Percentiles rank a stretch among this genome's conserved stretches.
These are phyloP conservation scores for Neofusicoccum sp. DNA, from an alignment of 2,329 filamentous ascomycete genomes.

Conservation along the genomic window DNA sequence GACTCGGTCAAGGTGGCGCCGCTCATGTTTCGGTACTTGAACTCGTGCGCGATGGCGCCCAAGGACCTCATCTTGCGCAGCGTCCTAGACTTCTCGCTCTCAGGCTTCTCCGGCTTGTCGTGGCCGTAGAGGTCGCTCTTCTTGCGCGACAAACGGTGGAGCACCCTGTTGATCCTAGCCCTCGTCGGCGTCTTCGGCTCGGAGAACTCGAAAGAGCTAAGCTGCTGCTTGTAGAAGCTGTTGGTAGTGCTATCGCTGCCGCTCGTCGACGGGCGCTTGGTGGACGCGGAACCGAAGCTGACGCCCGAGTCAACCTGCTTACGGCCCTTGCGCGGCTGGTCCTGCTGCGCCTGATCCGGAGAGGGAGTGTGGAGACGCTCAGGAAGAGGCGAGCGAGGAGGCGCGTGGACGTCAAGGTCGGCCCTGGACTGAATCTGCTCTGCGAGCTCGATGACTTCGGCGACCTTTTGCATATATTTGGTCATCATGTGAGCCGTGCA, in stretches of 20 bases:
- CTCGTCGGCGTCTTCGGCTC: conserved; percentile 48
- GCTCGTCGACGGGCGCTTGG: conserved; percentile 30
- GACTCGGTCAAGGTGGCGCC: conserved; percentile 10
- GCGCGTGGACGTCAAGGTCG: conserved; percentile 10
- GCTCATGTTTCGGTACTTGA: conserved; percentile 18
- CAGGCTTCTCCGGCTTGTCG: conserved; percentile 14
- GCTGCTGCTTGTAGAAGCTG: conserved; percentile 22
- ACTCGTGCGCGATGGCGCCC: conserved; percentile 26
- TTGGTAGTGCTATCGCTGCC: conserved; percentile 22
- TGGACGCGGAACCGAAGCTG: conserved; percentile 50
- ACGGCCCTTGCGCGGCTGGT: conserved; percentile 43
- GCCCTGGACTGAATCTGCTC: conserved; percentile 6
- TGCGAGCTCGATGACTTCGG: conserved; percentile 54
- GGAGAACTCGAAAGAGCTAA: conserved; percentile 13
- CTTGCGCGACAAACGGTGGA: conserved; percentile 9
- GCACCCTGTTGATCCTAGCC: conserved; percentile 32
- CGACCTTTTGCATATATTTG: conserved; percentile 58
- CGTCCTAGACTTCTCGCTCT: conserved; percentile 30
- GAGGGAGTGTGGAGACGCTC: conserved; percentile 27
- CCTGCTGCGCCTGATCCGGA: conserved; percentile 26
- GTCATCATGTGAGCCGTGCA: conserved; percentile 49
- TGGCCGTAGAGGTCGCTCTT: conserved; percentile 1
- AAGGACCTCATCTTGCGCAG: conserved; percentile 37
- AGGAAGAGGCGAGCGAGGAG: conserved; percentile 1
- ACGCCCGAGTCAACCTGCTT: conserved; percentile 62